Percentiles rank a stretch among this genome's conserved stretches.
phyloP scores from a whole-genome alignment of 768 basidiomycete species.

The Rhodotorula taiwanensis region DNA sequence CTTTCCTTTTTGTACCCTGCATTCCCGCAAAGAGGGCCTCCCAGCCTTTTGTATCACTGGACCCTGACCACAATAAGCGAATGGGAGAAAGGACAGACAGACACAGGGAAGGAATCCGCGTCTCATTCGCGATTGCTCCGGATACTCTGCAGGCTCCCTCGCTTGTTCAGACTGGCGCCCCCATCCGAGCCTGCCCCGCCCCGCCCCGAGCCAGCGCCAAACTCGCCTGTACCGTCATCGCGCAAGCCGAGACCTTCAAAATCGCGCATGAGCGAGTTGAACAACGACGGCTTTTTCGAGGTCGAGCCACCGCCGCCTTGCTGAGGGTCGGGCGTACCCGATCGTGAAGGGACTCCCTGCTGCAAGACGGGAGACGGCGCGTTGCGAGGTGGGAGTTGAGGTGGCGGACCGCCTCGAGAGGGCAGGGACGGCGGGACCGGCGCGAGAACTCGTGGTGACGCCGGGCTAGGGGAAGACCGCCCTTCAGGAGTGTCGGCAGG shows the following conservation, averaged over 20 bases:
- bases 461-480: neutral
- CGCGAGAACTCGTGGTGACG: neutral
- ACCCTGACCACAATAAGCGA: too few relatives aligned
- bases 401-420: neutral
- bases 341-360: neutral
- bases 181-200: neutral
- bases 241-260: conserved; percentile 25
- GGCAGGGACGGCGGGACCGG: neutral
- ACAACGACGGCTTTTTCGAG: conserved; percentile 22
- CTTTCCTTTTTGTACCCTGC: too few relatives aligned
- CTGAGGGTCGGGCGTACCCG: neutral
- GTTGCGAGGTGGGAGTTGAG: neutral
- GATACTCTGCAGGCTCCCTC: too few relatives aligned
- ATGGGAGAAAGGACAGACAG: too few relatives aligned
- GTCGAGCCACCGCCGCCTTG: neutral
- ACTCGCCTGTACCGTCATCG: conserved; percentile 3
- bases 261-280: conserved; percentile 27
- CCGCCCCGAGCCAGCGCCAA: neutral
- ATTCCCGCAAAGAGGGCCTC: too few relatives aligned
- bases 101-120: too few relatives aligned
- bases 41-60: too few relatives aligned
- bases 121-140: too few relatives aligned
- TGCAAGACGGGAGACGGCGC: neutral
- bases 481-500: neutral
- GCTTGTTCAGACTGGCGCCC: too few relatives aligned